These are phyloP conservation scores for Rhypophila decipiens DNA, from an alignment of 495 filamentous ascomycete species.

Conservation along the genomic window DNA sequence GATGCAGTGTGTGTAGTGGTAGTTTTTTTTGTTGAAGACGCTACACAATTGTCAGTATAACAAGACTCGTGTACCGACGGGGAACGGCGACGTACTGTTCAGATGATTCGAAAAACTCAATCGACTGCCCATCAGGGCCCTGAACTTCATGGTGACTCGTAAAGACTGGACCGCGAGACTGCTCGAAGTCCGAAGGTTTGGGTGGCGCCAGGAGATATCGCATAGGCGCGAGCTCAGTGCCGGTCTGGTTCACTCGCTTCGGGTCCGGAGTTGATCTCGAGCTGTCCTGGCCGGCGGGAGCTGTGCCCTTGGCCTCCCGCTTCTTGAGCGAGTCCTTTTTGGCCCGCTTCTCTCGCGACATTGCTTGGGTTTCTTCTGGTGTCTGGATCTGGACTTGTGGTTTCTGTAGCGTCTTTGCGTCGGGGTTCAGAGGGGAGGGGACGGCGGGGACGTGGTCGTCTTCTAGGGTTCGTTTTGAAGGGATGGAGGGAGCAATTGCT, in stretches of 20 bases:
- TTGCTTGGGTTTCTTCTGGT: constrained; percentile 29
- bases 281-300: constrained; percentile 33
- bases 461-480: constrained; percentile 51
- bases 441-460: constrained; percentile 52
- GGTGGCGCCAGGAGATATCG: constrained; percentile 55
- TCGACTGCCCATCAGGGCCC: constrained; percentile 36
- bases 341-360: constrained; percentile 43
- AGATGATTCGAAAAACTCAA: constrained; percentile 55
- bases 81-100: constrained; percentile 51
- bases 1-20: constrained; percentile 85
- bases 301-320: constrained; percentile 61
- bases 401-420: constrained; percentile 27
- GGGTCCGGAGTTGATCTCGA: constrained; percentile 50
- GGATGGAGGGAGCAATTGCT: constrained; percentile 38
- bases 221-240: constrained; percentile 40
- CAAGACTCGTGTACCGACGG: background rate
- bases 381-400: constrained; percentile 27
- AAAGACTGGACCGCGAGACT: constrained; percentile 50
- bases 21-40: constrained; percentile 85
- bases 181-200: constrained; percentile 52
- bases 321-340: constrained; percentile 75
- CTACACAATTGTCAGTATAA: constrained; percentile 29
- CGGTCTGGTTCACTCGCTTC: constrained; percentile 44
- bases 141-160: constrained; percentile 41
- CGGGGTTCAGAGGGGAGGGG: constrained; percentile 58